Evolutionary conservation across 768 basidiomycete species (phyloP), one percentile per base, ranked within the genome.

Genomic region (Russula sp.): DNA sequence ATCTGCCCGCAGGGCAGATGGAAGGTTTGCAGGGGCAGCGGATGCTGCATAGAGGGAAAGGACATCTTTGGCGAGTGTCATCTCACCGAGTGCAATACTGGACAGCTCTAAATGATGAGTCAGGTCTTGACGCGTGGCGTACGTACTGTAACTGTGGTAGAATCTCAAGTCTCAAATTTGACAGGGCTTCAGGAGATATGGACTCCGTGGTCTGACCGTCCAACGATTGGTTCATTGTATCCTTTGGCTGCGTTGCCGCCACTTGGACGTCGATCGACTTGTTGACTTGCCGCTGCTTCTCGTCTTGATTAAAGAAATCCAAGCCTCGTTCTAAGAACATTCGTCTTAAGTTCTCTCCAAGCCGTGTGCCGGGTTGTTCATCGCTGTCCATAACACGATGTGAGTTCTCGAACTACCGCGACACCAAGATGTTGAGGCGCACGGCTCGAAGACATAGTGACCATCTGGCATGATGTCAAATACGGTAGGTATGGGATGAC

Each of bases 81-180:
- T 87, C 72, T 93, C 91, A 59, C 89, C 89, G 50, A 85, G 73
- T 32, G 90, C 88, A 62, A 85, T 81, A 65, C 89, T 90, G 64
- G 51, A 29, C 13, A 52, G 29, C 25, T 39, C 51, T 62, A 29
- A 62, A 56, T 8, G 20, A 22, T 47, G 4, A 32, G 9, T 25
- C n/a, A 36, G 11, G 16, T 46, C 45, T 41, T 20, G 22, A 10
- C 35, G 41, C 32, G 48, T 22, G 22, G 47, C 11, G 39, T 48
- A 80, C 90, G 71, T 72, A 92, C 90, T 81, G 82, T 51, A 93
- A 76, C 61, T 88, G 87, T 10, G 84, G 84, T 29, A 85, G 57
- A 14, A 92, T 80, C 61, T 89, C 87, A 67, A 76, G 75, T 56
- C 88, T 82, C 88, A 93, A 86, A 65, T 84, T 83, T 61, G 77